Evolutionary conservation across 1,139 yeast genomes (phyloP), one percentile per base, ranked within the genome.

Genomic region (Sugiyamaella castrensis): DNA sequence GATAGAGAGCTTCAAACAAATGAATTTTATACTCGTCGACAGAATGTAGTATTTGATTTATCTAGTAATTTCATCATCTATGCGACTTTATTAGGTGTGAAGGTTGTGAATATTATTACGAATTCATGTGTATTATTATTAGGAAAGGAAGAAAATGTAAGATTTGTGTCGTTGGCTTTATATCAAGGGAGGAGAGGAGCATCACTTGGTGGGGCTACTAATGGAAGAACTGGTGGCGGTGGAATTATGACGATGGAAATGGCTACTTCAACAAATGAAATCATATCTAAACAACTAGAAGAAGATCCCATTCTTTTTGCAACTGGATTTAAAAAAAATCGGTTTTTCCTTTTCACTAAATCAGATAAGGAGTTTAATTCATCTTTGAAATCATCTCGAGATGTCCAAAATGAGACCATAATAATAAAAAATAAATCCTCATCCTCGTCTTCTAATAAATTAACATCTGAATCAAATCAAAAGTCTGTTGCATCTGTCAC

Each of bases 231-330:
- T 19, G 24, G 24, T 19, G 24, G 24, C 5, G 24, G 24, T 19
- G 13, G 15, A 31, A 42, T 58, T 53, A 37, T 66, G 32, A 68
- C 69, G 1, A 57, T 69, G 16, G 73, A 71, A 27, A 62, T 73
- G 54, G 69, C 75, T 0, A 67, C 77, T 9, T 65, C 72, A 10
- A 63, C 61, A n/a, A 68, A 75, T 48, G 61, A 71, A 10, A 54
- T 74, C 4, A 61, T 75, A 11, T 58, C 65, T 32, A 64, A 70
- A n/a, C 66, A 73, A 27, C 49, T 69, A 39, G 47, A 50, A 4
- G 55, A 55, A 7, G 69, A 67, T 40, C 73, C 76, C 1, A 56
- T 73, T 3, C 40, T 76, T 9, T 57, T 74, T 26, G 65, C 74
- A 1, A 63, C 71, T 1, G 71, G 71, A 0, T 48, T 55, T 19